Conservation (phyloP, 805 yeast genomes). For the Suhomyces vadensis region DNA sequence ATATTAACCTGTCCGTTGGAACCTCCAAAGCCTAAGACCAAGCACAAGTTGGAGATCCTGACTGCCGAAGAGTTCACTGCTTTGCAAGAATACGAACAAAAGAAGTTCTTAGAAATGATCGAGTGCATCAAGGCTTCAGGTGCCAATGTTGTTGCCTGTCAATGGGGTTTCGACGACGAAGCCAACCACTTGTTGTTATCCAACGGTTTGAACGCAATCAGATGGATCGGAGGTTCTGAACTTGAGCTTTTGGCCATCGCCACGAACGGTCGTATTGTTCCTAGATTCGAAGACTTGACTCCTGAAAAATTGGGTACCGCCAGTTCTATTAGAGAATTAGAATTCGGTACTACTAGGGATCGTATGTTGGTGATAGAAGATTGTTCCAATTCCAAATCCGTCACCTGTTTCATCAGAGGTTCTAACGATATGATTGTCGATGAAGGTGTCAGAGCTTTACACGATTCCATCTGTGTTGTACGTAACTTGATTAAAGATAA, state of each 20-base stretch:
- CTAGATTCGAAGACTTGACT: slow-evolving; percentile 90
- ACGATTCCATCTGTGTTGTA: slow-evolving; percentile 95
- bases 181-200: slow-evolving; percentile 90
- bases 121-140: slow-evolving; percentile 82
- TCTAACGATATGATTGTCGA: slow-evolving; percentile 97
- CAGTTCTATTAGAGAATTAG: slow-evolving; percentile 80
- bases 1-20: slow-evolving; percentile 98
- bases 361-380: slow-evolving; percentile 94
- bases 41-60: slow-evolving; percentile 91
- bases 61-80: slow-evolving; percentile 92
- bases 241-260: slow-evolving; percentile 95
- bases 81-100: slow-evolving; percentile 88
- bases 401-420: slow-evolving; percentile 91
- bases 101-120: slow-evolving; percentile 89
- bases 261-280: slow-evolving; percentile 95
- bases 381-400: slow-evolving; percentile 82
- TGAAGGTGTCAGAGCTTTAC: slow-evolving; percentile 94
- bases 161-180: slow-evolving; percentile 99
- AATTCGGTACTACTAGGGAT: slow-evolving; percentile 95
- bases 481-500: slow-evolving; percentile 90
- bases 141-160: slow-evolving; percentile 95
- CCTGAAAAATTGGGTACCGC: slow-evolving; percentile 84
- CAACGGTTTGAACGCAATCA: slow-evolving; percentile 88
- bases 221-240: slow-evolving; percentile 99
- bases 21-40: slow-evolving; percentile 99